Evolutionary conservation across 164 flowering plant genomes (phyloP).

Genomic region (Nelumbo lutea): DNA sequence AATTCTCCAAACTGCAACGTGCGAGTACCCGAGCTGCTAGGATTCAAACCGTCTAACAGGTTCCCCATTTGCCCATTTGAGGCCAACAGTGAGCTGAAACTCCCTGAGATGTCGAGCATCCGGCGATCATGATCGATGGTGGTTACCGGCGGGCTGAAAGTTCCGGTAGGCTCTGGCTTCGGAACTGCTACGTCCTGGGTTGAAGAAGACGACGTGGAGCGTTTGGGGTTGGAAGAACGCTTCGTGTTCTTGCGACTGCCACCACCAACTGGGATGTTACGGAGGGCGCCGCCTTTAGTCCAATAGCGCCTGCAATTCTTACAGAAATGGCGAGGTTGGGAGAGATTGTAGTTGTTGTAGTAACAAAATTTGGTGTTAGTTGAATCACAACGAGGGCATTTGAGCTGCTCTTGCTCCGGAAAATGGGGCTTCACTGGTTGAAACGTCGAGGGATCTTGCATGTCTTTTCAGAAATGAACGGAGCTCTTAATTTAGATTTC

Average conservation of each 20-base stretch:
- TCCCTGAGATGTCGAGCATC: slow-evolving; percentile 30
- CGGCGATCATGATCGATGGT: slow-evolving; percentile 28
- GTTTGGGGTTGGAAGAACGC: slow-evolving; percentile 24
- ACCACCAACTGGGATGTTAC: slow-evolving; percentile 87
- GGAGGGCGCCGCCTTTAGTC: slow-evolving; percentile 41
- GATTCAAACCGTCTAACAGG: slow-evolving; percentile 35
- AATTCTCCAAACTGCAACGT: slow-evolving; percentile 8
- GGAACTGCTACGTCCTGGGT: slow-evolving; percentile 5
- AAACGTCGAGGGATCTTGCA: slow-evolving; percentile 58
- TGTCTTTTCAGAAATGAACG: slow-evolving; percentile 11
- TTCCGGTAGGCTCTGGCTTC: slow-evolving; percentile 7
- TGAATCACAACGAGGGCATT: slow-evolving; percentile 80
- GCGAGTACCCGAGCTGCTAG: slow-evolving; percentile 14
- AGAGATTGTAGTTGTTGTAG: slow-evolving; percentile 36
- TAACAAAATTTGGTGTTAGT: slow-evolving; percentile 64
- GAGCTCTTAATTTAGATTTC: no score
- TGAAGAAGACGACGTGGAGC: slow-evolving; percentile 13
- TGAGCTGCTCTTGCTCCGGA: slow-evolving; percentile 59
- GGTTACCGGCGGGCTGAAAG: slow-evolving; percentile 8
- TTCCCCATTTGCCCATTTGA: slow-evolving; percentile 33
- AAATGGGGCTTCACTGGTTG: slow-evolving; percentile 48
- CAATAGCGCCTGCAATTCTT: slow-evolving; percentile 31
- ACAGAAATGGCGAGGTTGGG: slow-evolving; percentile 36
- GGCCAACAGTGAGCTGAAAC: slow-evolving; percentile 36
- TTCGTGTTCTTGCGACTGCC: slow-evolving; percentile 41